These are phyloP conservation scores for Mucor saturninus DNA, from an alignment of 371 early-diverging fungal genomes.

Conservation along the genomic window DNA sequence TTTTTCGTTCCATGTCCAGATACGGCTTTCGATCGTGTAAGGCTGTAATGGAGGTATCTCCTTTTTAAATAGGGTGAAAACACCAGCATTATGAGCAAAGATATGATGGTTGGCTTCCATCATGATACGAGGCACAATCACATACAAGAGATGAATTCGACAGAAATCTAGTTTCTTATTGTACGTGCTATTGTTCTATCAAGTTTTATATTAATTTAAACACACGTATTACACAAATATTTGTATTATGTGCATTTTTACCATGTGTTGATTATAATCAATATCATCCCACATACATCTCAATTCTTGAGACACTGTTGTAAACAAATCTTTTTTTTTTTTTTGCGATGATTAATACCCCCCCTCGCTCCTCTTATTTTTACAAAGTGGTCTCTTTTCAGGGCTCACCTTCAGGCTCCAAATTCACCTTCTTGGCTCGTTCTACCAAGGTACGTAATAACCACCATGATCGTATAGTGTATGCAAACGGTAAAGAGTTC, in stretches of 20 bases:
- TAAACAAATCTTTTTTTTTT: slow-evolving; percentile 16
- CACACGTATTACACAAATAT: neutral
- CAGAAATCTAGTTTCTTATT: slow-evolving; percentile 63
- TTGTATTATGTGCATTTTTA: slow-evolving; percentile 12
- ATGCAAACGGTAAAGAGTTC: slow-evolving; percentile 41
- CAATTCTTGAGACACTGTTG: slow-evolving; percentile 34
- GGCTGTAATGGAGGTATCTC: slow-evolving; percentile 58
- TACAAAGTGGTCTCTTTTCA: neutral
- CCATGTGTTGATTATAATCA: slow-evolving; percentile 56
- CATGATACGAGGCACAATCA: slow-evolving; percentile 47
- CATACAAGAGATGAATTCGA: slow-evolving; percentile 52
- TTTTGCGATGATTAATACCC: neutral
- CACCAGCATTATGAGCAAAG: slow-evolving; percentile 47
- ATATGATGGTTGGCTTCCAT: slow-evolving; percentile 39
- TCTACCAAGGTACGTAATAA: slow-evolving; percentile 33
- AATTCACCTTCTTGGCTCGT: slow-evolving; percentile 28
- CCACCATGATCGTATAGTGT: slow-evolving; percentile 45
- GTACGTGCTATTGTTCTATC: slow-evolving; percentile 53
- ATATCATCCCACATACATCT: slow-evolving; percentile 51
- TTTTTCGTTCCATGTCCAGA: slow-evolving; percentile 66
- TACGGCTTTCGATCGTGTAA: slow-evolving; percentile 56
- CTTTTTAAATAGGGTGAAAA: slow-evolving; percentile 53
- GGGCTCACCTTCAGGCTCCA: slow-evolving; percentile 36
- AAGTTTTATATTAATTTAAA: neutral
- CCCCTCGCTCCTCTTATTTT: neutral